These are phyloP conservation scores for Cucurbita argyrosperma DNA, from an alignment of 306 rosid species.

Conservation along the genomic window DNA sequence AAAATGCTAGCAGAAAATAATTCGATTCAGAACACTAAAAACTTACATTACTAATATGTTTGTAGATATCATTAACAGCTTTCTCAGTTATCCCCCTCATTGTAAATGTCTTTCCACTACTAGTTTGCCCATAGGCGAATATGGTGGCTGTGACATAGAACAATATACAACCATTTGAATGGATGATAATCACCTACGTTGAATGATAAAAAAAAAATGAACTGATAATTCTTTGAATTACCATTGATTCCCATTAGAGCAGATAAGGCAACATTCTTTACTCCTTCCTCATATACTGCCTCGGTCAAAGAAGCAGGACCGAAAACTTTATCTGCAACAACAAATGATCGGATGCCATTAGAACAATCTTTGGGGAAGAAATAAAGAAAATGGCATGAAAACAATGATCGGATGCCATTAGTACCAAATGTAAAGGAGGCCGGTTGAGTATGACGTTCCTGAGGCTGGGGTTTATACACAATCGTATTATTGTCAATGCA, in stretches of 20 bases:
- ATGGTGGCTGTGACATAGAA: constrained; percentile 58
- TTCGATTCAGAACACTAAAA: background rate
- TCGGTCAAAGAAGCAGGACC: constrained; percentile 61
- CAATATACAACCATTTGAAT: background rate
- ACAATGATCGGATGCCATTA: background rate
- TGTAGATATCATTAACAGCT: constrained; percentile 84
- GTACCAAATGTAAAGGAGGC: constrained; percentile 77
- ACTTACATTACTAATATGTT: constrained; percentile 74
- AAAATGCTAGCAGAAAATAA: background rate
- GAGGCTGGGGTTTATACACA: constrained; percentile 42
- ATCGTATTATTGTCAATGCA: constrained; percentile 64
- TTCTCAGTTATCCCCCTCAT: constrained; percentile 99
- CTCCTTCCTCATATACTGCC: constrained; percentile 88
- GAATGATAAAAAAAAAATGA: background rate
- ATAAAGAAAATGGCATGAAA: background rate
- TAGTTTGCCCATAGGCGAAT: constrained; percentile 98
- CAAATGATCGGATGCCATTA: background rate
- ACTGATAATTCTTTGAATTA: constrained; percentile 5
- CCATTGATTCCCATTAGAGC: constrained; percentile 93
- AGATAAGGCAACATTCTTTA: constrained; percentile 84
- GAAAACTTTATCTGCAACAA: constrained; percentile 73
- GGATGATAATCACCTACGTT: background rate
- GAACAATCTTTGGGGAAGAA: background rate
- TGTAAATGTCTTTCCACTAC: constrained; percentile 97
- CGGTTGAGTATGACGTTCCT: constrained; percentile 59